Percentiles rank a stretch among this genome's conserved stretches.
phyloP scores from a whole-genome alignment of 768 basidiomycete genomes.

The Termitomyces sp. region DNA sequence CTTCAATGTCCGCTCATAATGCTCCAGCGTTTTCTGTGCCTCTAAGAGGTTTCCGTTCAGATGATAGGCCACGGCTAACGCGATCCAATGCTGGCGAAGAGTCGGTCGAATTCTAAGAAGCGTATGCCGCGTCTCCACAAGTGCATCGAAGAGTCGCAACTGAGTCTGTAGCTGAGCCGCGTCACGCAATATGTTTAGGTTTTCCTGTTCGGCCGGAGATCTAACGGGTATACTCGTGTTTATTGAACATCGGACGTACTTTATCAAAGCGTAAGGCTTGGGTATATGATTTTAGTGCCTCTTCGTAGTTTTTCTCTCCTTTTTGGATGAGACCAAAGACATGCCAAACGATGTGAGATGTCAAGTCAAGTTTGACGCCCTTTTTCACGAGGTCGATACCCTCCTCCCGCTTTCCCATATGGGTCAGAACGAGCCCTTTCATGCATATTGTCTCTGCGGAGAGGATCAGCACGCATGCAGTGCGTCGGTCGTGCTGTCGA shows the following conservation, averaged over 20 bases:
- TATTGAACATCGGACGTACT: constrained; percentile 37
- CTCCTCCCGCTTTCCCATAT: constrained; percentile 75
- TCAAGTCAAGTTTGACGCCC: constrained; percentile 74
- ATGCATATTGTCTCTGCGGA: constrained; percentile 86
- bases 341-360: constrained; percentile 96
- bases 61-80: constrained; percentile 83
- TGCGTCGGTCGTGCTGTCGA: neutral
- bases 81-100: constrained; percentile 86
- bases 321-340: constrained; percentile 95
- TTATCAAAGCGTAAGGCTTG: constrained; percentile 88
- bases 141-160: constrained; percentile 68
- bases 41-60: constrained; percentile 70
- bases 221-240: constrained; percentile 4
- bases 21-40: constrained; percentile 67
- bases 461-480: constrained; percentile 2
- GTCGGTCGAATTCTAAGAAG: constrained; percentile 79
- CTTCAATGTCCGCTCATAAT: constrained; percentile 69
- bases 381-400: constrained; percentile 82
- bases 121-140: constrained; percentile 78
- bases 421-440: constrained; percentile 86
- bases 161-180: constrained; percentile 87
- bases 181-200: constrained; percentile 90
- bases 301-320: constrained; percentile 91
- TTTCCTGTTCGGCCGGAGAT: constrained; percentile 54
- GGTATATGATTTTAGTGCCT: constrained; percentile 88